Conservation (phyloP, 139 green algal genomes). For the Cymbomonas tetramitiformis region DNA sequence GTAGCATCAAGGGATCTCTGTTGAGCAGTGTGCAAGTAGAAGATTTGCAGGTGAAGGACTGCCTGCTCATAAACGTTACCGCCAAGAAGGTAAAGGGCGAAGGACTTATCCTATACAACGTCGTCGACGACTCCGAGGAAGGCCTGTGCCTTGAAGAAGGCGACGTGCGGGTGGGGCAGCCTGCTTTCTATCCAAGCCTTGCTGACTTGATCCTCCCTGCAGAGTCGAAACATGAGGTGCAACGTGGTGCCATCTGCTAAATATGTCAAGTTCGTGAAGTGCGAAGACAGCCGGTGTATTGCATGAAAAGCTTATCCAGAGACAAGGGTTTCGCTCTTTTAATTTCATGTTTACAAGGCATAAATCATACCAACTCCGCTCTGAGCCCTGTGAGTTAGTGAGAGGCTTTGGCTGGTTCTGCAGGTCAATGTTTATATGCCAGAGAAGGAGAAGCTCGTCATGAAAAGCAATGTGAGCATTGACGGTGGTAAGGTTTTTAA, state of each 20-base stretch:
- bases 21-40: neutral
- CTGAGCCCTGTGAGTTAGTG: too few species aligned
- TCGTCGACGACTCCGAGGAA: constrained; percentile 16
- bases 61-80: constrained; percentile 15
- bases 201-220: too few species aligned
- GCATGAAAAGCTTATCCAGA: too few species aligned
- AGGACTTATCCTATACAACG: constrained; percentile 12
- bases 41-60: neutral
- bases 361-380: too few species aligned
- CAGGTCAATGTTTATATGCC: constrained; percentile 16
- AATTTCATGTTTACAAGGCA: too few species aligned
- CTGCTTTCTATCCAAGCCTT: too few species aligned
- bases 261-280: too few species aligned
- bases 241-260: too few species aligned
- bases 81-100: neutral
- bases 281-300: too few species aligned
- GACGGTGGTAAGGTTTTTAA: constrained; percentile 21
- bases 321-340: too few species aligned
- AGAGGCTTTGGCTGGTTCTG: too few species aligned
- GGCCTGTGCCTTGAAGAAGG: constrained; percentile 9
- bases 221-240: too few species aligned
- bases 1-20: neutral
- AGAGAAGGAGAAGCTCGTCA: neutral
- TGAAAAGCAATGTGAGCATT: neutral
- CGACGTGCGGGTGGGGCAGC: constrained; percentile 1